A percentile compares a stretch with the other conserved stretches of the same genome.
Evolutionary conservation across 176 grass and related monocot species (phyloP).

Genomic region (Ananas comosus): DNA sequence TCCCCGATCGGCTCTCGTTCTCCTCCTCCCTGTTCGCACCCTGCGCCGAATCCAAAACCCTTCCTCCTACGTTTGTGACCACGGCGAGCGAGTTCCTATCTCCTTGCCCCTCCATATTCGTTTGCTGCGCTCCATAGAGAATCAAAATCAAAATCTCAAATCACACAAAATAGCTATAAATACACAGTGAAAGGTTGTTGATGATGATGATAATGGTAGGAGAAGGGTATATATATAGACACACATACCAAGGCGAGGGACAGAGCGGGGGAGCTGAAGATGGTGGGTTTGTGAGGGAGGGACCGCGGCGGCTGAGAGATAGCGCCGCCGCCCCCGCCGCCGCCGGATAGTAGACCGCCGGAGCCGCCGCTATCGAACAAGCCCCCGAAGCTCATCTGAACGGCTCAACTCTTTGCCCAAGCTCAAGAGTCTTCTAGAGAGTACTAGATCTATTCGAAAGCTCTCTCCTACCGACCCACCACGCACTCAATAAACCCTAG

Average conservation of each 20-base stretch:
- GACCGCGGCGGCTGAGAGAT: too few species aligned
- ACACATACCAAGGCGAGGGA: constrained; percentile 45
- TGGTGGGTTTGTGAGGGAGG: not conserved
- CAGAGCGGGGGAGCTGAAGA: constrained; percentile 47
- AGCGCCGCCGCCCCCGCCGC: constrained; percentile 3
- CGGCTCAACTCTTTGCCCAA: constrained; percentile 3
- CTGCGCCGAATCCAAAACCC: not conserved
- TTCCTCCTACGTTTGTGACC: constrained; percentile 12
- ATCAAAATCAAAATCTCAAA: not conserved
- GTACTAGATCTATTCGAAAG: constrained; percentile 15
- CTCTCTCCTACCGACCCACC: constrained; percentile 2
- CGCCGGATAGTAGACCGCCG: constrained; percentile 21
- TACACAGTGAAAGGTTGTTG: not conserved
- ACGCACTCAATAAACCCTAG: constrained; percentile 3
- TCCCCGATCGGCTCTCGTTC: constrained; percentile 43
- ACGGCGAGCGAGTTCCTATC: not conserved
- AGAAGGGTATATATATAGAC: not conserved
- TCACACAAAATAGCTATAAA: not conserved
- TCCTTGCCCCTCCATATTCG: constrained; percentile 22
- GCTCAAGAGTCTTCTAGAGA: constrained; percentile 8
- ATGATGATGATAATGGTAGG: not conserved
- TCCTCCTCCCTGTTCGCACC: constrained; percentile 33
- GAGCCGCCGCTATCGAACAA: constrained; percentile 26
- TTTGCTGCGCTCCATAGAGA: constrained; percentile 15
- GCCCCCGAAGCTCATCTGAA: constrained; percentile 32